These are phyloP conservation scores for Aspergillaceae sp. DNA, from an alignment of 2,329 filamentous ascomycete genomes.

Conservation along the genomic window DNA sequence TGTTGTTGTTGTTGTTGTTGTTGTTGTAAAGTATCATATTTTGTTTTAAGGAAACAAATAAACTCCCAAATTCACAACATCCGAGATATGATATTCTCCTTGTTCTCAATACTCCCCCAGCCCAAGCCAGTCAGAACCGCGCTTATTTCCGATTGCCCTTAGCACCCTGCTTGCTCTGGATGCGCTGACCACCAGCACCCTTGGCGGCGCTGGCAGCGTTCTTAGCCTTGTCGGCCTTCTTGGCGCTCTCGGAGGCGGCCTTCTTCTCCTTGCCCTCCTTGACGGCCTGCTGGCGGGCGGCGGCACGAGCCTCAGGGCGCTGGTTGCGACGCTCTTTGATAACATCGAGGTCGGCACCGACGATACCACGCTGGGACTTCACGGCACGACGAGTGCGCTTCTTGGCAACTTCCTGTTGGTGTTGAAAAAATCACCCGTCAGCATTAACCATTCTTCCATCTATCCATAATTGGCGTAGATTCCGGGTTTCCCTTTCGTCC, in stretches of 20 bases:
- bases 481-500: conserved; percentile 8
- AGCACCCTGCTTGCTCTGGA: conserved; percentile 74
- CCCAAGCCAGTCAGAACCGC: conserved; percentile 20
- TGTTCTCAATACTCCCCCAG: conserved; percentile 14
- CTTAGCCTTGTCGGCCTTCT: conserved; percentile 99
- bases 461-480: background rate
- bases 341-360: conserved; percentile 97
- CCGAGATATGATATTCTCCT: conserved; percentile 8
- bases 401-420: conserved; percentile 91
- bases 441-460: conserved; percentile 8
- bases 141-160: conserved; percentile 87
- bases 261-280: conserved; percentile 99
- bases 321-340: conserved; percentile 97
- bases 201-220: conserved; percentile 62
- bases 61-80: conserved; percentile 15
- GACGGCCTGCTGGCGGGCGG: conserved; percentile 82
- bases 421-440: conserved; percentile 20
- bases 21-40: background rate
- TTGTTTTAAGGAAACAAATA: conserved; percentile 16
- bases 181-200: conserved; percentile 41
- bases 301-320: conserved; percentile 90
- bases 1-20: conserved; percentile 5
- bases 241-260: conserved; percentile 71
- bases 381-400: conserved; percentile 97
- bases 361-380: conserved; percentile 98